Evolutionary conservation across 2,329 filamentous ascomycete species (phyloP), one percentile per base, ranked within the genome.

Genomic region (Colletotrichum karsti): DNA sequence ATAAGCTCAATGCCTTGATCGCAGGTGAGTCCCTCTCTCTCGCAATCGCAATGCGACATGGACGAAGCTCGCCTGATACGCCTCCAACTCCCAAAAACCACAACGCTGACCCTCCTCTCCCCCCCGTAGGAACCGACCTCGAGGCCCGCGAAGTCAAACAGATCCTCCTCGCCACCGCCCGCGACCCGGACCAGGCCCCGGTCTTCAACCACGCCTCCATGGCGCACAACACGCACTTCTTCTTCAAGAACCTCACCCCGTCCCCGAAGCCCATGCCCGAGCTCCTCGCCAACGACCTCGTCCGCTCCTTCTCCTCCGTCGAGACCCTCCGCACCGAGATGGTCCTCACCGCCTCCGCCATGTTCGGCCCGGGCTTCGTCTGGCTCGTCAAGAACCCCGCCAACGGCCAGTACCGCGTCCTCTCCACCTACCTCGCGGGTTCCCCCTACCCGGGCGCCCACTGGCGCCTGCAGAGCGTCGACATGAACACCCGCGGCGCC

Each of bases 341-440:
- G 80, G 81, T 96, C 76, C 84, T 91, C 71, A 97, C 92, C 42
- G 95, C 95, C 66, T 86, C 89, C 72, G 88, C 90, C 82, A 98
- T 98, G 94, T 98, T 99, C 83, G 96, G 95, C 61, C 95, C 95
- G 0, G 96, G 96, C 72, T 98, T 97, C 82, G 92, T 98, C 77
- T 99, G 96, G 96, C 91, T 99, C 69, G 93, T 98, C 75, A 89
- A 89, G 80, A 77, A 50, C 46, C 28, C 74, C 73, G 80, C 76
- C 60, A 76, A 79, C 68, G 74, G 73, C 77, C 84, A 84, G 73
- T 86, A 85, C 82, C 90, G 91, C 75, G 88, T 99, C 76, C 86
- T 99, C 66, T 87, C 90, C 74, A 99, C 96, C 64, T 99, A 98
- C 84, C 89, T 95, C 69, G 95, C 95, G 65, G 96, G 96, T 65